phyloP scores from a whole-genome alignment of 352 stramenopile species.

The Phytophthora citrophthora region DNA sequence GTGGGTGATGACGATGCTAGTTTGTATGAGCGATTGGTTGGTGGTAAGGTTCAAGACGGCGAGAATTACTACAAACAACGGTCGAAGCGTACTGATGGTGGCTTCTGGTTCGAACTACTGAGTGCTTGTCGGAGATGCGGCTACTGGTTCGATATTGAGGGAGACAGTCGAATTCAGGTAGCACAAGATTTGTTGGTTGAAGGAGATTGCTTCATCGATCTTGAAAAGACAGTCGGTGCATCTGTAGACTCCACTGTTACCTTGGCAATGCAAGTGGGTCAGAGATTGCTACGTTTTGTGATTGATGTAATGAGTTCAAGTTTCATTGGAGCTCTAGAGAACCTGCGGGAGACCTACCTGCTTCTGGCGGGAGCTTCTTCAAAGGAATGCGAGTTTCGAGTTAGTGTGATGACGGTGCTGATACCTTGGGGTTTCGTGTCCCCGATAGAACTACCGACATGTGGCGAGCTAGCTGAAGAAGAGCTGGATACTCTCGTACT shows the following conservation, averaged over 20 bases:
- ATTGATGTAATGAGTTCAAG: slow-evolving; percentile 57
- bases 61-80: neutral
- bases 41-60: neutral
- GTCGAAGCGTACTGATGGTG: slow-evolving; percentile 16
- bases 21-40: slow-evolving; percentile 4
- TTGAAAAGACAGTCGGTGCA: slow-evolving; percentile 19
- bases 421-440: slow-evolving; percentile 49
- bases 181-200: slow-evolving; percentile 51
- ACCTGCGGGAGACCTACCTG: slow-evolving; percentile 33
- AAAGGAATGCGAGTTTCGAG: slow-evolving; percentile 5
- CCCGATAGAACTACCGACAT: slow-evolving; percentile 25
- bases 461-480: slow-evolving; percentile 63
- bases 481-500: slow-evolving; percentile 43
- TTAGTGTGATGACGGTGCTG: slow-evolving; percentile 43
- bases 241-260: slow-evolving; percentile 1
- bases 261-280: slow-evolving; percentile 18
- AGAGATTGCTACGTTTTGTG: slow-evolving; percentile 53
- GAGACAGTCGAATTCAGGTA: slow-evolving; percentile 41
- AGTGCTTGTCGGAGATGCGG: slow-evolving; percentile 39
- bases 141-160: slow-evolving; percentile 48
- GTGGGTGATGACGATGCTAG: neutral
- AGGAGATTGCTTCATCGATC: slow-evolving; percentile 33
- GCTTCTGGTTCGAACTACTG: slow-evolving; percentile 43
- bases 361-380: slow-evolving; percentile 7
- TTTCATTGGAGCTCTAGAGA: slow-evolving; percentile 63